Base-by-base conservation (phyloP, 164 flowering plant species). In the Stephania japonica region DNA sequence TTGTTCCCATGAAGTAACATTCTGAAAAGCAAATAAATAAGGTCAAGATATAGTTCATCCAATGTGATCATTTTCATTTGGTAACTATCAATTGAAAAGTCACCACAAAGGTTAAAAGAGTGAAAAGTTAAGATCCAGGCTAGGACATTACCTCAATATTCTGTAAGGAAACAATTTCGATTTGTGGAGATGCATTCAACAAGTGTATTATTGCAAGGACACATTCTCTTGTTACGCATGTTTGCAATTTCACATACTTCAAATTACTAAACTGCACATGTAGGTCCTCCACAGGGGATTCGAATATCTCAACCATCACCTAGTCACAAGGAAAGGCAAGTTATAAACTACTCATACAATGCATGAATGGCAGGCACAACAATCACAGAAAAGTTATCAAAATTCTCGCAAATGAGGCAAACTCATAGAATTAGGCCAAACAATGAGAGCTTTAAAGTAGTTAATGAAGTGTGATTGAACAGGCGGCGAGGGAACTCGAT, bases 141-240 rank as follows among this genome's bases (percentile, higher is more conserved):
- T n/a, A n/a, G n/a, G n/a, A n/a, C n/a, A 66, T 67, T 53, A 73
- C 75, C 75, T 32, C 11, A 0, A 13, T 16, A 21, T 66, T 14
- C 41, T 73, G 50, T 42, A 73, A 8, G 25, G 18, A 24, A 66
- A 73, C 68, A 73, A 70, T 65, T 32, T 73, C 70, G n/a, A 73
- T 21, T 32, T 42, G 16, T 7, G 56, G 67, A 42, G 19, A 68
- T 44, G 10, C 59, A n/a, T 68, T 41, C 7, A 73, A 70, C 66
- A 73, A 11, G 44, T 50, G 50, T 16, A 21, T 27, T 24, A 47
- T 65, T 47, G 69, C 47, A 32, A 13, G 14, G 64, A 73, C 6
- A 42, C 42, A 50, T 6, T 67, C 65, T 27, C 9, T 11, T 0
- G 70, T 49, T 66, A 67, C 49, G 65, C 70, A 67, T 38, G 70